Evolutionary conservation across 176 grass and related monocot species (phyloP).

Genomic region (Tuctoria greenei): DNA sequence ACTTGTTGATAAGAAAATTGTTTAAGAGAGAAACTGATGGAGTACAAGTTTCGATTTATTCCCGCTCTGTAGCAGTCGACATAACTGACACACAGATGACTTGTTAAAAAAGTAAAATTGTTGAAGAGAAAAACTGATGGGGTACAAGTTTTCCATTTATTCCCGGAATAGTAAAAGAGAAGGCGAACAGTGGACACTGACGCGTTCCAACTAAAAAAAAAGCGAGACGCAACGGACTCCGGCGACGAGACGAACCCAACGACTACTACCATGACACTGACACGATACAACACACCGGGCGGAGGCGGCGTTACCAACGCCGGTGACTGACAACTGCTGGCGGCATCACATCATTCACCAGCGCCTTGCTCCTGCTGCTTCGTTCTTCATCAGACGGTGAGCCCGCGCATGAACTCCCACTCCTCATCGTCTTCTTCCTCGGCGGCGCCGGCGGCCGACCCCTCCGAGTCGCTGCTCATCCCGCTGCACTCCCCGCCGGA

Average conservation of each 20-base stretch:
- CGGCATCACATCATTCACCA: too few relatives aligned
- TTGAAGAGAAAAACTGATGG: neutral
- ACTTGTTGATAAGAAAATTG: too few relatives aligned
- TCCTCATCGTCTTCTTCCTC: conserved; percentile 67
- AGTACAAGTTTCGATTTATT: too few relatives aligned
- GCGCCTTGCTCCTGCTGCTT: too few relatives aligned
- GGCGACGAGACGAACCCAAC: conserved; percentile 35
- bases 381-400: conserved; percentile 66
- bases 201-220: conserved; percentile 44
- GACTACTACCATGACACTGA: conserved; percentile 11
- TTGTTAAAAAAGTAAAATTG: neutral
- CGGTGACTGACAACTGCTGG: neutral
- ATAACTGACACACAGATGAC: too few relatives aligned
- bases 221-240: neutral
- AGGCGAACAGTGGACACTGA: conserved; percentile 56
- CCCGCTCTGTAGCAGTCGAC: too few relatives aligned
- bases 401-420: conserved; percentile 86
- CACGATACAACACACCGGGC: conserved; percentile 62
- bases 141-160: conserved; percentile 37
- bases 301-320: conserved; percentile 7
- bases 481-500: conserved; percentile 32
- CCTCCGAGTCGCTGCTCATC: conserved; percentile 68
- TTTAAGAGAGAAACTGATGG: too few relatives aligned
- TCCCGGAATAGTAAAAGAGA: neutral
- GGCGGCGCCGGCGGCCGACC: conserved; percentile 41